Base-by-base conservation (phyloP, 2,329 filamentous ascomycete species). In the Penicillium sp. region DNA sequence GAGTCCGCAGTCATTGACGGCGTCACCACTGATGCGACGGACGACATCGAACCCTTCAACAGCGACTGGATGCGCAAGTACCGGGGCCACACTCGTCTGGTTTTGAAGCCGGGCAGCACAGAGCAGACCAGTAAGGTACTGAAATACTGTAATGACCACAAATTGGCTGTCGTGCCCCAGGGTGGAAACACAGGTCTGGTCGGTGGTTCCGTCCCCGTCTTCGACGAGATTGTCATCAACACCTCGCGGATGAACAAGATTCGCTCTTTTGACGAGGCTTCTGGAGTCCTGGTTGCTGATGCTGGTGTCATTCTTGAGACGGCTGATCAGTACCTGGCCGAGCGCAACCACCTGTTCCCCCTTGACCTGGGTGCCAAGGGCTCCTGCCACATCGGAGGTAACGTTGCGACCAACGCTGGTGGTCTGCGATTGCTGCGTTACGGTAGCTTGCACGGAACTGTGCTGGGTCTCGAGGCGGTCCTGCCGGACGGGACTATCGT, bases 11-110 rank as follows among this genome's bases (percentile, higher is more conserved):
- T 97, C 51, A 85, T 98, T 59, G 93, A 97, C 72, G 91, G 91
- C 50, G 83, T 96, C 53, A 90, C 86, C 3, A 76, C 85, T 64
- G 86, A 93, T 74, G 86, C 86, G 14, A 79, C 82, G 2, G 90
- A 90, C 67, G 95, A 98, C 71, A 83, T 98, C 63, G 91, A 95
- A 72, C 85, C 90, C 8, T 99, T 92, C 83, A 99, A 99, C 77
- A 86, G 88, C 72, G 95, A 99, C 78, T 99, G 96, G 95, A 97
- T 99, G 93, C 88, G 90, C 76, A 99, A 99, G 79, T 99, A 96
- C 80, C 88, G 90, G 59, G 96, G 95, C 29, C 92, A 97, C 76
- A 87, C 90, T 59, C 86, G 88, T 70, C 80, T 99, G 26, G 92
- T 98, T 5, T 79, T 99, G 61, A 96, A 92, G 77, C 95, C 95